Percentiles rank a stretch among this genome's conserved stretches.
phyloP scores from a whole-genome alignment of 2,329 filamentous ascomycete genomes.

The Zymoseptoria passerinii region DNA sequence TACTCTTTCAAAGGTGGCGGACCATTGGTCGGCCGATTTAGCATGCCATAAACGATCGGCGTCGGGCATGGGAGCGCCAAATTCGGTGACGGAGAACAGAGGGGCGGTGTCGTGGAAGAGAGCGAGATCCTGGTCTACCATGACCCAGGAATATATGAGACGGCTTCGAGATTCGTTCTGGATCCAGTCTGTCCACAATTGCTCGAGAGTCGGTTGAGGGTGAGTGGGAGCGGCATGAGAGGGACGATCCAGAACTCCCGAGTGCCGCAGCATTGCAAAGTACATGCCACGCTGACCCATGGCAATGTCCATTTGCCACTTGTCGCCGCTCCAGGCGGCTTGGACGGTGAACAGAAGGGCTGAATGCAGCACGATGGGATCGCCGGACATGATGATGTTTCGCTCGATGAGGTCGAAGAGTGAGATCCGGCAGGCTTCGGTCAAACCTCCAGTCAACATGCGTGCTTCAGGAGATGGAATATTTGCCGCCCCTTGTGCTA shows the following conservation, averaged over 20 bases:
- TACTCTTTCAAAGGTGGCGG: conserved; percentile 49
- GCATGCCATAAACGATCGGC: conserved; percentile 57
- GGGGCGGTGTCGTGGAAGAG: conserved; percentile 57
- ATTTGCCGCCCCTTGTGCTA: conserved; percentile 60
- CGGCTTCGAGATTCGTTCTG: conserved; percentile 56
- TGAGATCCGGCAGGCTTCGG: conserved; percentile 63
- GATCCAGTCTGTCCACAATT: conserved; percentile 57
- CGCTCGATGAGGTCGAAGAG: conserved; percentile 65
- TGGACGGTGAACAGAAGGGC: conserved; percentile 60
- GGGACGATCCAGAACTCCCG: conserved; percentile 51
- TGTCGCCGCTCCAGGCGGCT: conserved; percentile 66
- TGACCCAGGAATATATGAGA: conserved; percentile 66
- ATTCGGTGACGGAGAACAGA: conserved; percentile 56
- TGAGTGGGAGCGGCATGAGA: conserved; percentile 39
- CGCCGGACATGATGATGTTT: conserved; percentile 59
- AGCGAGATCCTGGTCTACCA: conserved; percentile 64
- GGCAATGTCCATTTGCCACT: conserved; percentile 69
- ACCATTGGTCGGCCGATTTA: conserved; percentile 51
- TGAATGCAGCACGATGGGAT: conserved; percentile 56
- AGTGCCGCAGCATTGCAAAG: conserved; percentile 62
- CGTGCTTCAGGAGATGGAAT: conserved; percentile 58
- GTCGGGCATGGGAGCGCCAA: conserved; percentile 56
- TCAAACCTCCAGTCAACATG: conserved; percentile 57
- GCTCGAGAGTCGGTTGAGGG: conserved; percentile 42
- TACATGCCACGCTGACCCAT: conserved; percentile 70